phyloP scores from a whole-genome alignment of 768 basidiomycete genomes.

The Cystobasidiopsis lactophilus region DNA sequence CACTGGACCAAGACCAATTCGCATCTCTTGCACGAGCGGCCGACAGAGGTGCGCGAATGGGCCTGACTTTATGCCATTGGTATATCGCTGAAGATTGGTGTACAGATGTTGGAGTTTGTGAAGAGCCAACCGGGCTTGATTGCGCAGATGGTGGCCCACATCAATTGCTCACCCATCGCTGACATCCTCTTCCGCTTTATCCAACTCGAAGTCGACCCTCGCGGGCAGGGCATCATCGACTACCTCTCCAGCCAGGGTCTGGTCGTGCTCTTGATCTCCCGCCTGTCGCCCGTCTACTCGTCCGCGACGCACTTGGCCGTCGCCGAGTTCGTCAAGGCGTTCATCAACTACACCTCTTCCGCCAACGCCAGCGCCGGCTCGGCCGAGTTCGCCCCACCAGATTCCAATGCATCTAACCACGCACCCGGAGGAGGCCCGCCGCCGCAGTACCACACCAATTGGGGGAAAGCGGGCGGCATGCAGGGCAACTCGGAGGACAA shows the following conservation, averaged over 20 bases:
- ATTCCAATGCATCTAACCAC: conserved; percentile 38
- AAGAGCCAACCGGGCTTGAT: conserved; percentile 59
- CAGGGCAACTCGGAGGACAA: neutral
- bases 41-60: neutral
- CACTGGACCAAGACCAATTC: conserved; percentile 90
- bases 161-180: conserved; percentile 61
- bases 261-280: conserved; percentile 53
- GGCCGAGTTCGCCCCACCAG: conserved; percentile 20
- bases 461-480: neutral
- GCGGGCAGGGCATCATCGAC: conserved; percentile 62
- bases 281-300: conserved; percentile 57
- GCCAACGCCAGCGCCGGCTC: neutral
- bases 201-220: conserved; percentile 64
- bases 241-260: conserved; percentile 52
- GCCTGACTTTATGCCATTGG: too few relatives aligned
- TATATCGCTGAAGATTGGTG: too few relatives aligned
- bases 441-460: neutral
- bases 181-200: conserved; percentile 79
- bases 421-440: neutral
- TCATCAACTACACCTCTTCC: conserved; percentile 64
- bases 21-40: conserved; percentile 68
- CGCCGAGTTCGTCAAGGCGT: conserved; percentile 75
- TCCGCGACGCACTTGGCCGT: conserved; percentile 67
- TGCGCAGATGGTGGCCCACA: conserved; percentile 56
- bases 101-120: conserved; percentile 78